Evolutionary conservation across 345 rosid genomes (phyloP).

Genomic region (Mercurialis annua): DNA sequence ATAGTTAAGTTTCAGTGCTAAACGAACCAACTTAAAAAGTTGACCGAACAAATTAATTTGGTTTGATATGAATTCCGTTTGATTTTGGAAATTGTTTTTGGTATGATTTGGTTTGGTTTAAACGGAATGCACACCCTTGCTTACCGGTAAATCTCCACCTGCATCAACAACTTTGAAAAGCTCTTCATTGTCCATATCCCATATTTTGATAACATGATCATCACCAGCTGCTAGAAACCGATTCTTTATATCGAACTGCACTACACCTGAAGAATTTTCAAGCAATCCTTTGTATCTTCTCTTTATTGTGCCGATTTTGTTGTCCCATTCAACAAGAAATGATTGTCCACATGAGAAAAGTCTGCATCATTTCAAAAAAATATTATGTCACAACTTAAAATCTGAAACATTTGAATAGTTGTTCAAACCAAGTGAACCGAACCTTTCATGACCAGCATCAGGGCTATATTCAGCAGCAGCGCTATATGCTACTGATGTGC

Average conservation of each 20-base stretch:
- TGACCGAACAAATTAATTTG: too few species aligned
- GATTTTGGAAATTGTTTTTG: too few species aligned
- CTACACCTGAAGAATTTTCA: conserved; percentile 17
- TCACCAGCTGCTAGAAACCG: conserved; percentile 33
- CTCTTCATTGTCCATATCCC: conserved; percentile 27
- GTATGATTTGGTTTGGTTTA: too few species aligned
- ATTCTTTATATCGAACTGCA: conserved; percentile 29
- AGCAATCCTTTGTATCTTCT: conserved; percentile 23
- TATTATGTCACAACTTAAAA: background rate
- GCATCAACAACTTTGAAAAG: conserved; percentile 26
- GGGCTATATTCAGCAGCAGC: too few species aligned
- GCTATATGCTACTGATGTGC: conserved; percentile 80
- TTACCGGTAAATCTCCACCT: conserved; percentile 31
- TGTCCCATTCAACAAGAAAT: conserved; percentile 32
- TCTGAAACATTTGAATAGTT: conserved; percentile 3
- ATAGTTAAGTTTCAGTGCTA: too few species aligned
- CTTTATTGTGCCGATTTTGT: conserved; percentile 27
- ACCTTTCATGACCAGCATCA: conserved; percentile 83
- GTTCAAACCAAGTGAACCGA: conserved; percentile 4
- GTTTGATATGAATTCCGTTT: too few species aligned
- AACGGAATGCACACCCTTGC: too few species aligned
- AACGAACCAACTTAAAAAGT: too few species aligned
- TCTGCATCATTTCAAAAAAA: conserved; percentile 14
- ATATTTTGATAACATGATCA: conserved; percentile 25
- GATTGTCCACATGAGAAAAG: conserved; percentile 33